Conservation (phyloP, 345 rosid species). For the Crucihimalaya himalaica region DNA sequence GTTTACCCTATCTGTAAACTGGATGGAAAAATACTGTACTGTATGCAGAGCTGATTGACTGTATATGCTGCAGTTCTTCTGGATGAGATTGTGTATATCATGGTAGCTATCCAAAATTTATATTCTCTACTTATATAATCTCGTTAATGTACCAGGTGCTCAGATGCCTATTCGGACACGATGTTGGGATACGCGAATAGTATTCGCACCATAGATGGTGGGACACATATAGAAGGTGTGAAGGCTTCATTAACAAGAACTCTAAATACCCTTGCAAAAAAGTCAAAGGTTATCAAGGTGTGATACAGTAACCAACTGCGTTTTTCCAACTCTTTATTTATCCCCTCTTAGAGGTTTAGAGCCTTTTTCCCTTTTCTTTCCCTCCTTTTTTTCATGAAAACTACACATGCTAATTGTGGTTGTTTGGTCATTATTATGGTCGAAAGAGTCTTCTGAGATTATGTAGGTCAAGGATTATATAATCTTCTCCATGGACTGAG, state of each 20-base stretch:
- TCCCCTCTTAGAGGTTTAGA: background rate
- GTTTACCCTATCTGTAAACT: constrained; percentile 11
- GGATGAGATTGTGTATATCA: background rate
- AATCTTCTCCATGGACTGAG: background rate
- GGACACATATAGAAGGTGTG: constrained; percentile 93
- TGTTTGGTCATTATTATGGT: constrained; percentile 6
- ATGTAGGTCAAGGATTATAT: constrained; percentile 1
- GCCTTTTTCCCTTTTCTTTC: background rate
- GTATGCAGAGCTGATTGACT: constrained; percentile 10
- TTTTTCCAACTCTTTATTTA: background rate
- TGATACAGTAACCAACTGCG: constrained; percentile 13
- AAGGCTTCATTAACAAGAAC: constrained; percentile 92
- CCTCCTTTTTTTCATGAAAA: background rate
- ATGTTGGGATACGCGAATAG: constrained; percentile 93
- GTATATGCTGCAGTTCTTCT: constrained; percentile 8
- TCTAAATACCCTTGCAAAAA: constrained; percentile 81
- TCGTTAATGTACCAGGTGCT: constrained; percentile 60
- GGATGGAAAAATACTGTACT: background rate
- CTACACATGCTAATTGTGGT: background rate
- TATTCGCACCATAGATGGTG: constrained; percentile 93
- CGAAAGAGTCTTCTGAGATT: constrained; percentile 16
- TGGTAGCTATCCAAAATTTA: background rate
- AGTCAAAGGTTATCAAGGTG: constrained; percentile 86
- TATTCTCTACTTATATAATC: background rate
- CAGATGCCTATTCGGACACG: constrained; percentile 94